Evolutionary conservation across 306 rosid genomes (phyloP).

Genomic region (Prunus kanzakura): DNA sequence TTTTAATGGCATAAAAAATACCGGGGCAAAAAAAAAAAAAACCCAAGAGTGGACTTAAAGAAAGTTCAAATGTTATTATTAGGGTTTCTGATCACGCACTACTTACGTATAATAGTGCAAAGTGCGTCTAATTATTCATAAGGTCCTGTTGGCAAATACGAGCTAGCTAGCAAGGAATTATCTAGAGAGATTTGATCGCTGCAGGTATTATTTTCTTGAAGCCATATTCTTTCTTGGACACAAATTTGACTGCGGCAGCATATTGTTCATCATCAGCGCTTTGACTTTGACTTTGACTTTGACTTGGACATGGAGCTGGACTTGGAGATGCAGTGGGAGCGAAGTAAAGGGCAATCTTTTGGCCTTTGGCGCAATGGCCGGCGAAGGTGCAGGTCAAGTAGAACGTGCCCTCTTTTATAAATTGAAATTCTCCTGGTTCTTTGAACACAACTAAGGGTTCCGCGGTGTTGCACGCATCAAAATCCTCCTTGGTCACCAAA

Average conservation of each 20-base stretch:
- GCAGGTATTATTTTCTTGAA: too few relatives aligned
- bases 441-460: background rate
- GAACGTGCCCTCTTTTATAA: slow-evolving; percentile 3
- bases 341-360: slow-evolving; percentile 44
- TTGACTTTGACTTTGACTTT: background rate
- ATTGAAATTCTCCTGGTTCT: slow-evolving; percentile 22
- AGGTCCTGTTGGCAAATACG: too few relatives aligned
- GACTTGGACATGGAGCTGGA: background rate
- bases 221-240: background rate
- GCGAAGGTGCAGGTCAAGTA: slow-evolving; percentile 35
- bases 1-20: too few relatives aligned
- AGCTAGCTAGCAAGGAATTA: too few relatives aligned
- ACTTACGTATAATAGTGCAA: too few relatives aligned
- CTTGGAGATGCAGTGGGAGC: background rate
- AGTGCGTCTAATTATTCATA: too few relatives aligned
- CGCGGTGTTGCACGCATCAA: background rate
- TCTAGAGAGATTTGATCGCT: too few relatives aligned
- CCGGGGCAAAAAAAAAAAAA: too few relatives aligned
- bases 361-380: slow-evolving; percentile 44
- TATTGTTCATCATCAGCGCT: background rate
- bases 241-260: background rate
- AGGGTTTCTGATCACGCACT: too few relatives aligned
- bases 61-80: too few relatives aligned
- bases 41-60: too few relatives aligned
- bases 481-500: slow-evolving; percentile 1